Conservation (phyloP, 106 monocot genomes). For the Acorus calamus region DNA sequence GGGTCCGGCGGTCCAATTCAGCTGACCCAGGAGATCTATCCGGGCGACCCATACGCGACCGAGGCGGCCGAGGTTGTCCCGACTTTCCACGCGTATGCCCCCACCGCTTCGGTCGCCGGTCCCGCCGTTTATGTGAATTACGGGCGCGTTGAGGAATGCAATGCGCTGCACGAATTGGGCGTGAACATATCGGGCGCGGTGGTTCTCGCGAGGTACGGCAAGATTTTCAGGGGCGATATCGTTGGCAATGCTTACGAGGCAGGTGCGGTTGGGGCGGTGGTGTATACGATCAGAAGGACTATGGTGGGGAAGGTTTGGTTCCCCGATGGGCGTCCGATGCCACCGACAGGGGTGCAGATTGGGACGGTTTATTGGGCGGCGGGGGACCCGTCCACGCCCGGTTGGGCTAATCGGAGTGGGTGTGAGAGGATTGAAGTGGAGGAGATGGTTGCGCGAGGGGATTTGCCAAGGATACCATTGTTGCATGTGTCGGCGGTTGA, state of each 20-base stretch:
- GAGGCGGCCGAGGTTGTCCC: constrained; percentile 25
- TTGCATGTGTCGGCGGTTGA: constrained; percentile 47
- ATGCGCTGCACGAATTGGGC: constrained; percentile 17
- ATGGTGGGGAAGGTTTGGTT: constrained; percentile 38
- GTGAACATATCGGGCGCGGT: constrained; percentile 37
- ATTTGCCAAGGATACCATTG: constrained; percentile 42
- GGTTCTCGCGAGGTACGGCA: constrained; percentile 56
- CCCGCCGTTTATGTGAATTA: constrained; percentile 59
- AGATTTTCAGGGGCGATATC: constrained; percentile 70
- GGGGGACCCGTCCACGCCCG: constrained; percentile 70
- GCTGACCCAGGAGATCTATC: constrained; percentile 24
- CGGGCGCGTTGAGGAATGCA: constrained; percentile 61
- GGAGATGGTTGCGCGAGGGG: constrained; percentile 23
- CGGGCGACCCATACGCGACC: constrained; percentile 31
- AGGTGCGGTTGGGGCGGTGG: constrained; percentile 45
- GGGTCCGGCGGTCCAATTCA: constrained; percentile 8
- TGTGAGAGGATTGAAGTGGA: constrained; percentile 45
- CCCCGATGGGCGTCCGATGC: constrained; percentile 48
- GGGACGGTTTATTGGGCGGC: constrained; percentile 37
- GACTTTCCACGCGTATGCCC: constrained; percentile 64
- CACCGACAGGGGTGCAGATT: constrained; percentile 59
- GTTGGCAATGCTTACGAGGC: constrained; percentile 45
- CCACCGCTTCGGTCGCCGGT: constrained; percentile 40
- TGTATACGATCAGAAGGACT: constrained; percentile 45
- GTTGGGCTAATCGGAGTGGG: constrained; percentile 46